These are phyloP conservation scores for Elsinoe fawcettii DNA, from an alignment of 2,329 filamentous ascomycete genomes.

Conservation along the genomic window DNA sequence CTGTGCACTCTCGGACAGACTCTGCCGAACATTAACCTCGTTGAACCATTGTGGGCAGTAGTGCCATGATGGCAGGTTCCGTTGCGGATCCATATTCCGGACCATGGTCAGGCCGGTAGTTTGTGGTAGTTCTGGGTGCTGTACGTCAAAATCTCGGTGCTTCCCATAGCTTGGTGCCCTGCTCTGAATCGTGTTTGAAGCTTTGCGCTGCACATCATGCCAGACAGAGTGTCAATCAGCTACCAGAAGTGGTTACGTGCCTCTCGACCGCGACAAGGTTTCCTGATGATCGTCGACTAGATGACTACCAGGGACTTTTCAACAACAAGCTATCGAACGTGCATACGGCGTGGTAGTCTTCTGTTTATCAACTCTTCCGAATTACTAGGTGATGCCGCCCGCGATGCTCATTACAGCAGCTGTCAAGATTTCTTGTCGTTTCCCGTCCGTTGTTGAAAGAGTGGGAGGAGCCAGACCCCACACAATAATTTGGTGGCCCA, in stretches of 20 bases:
- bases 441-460: neutral
- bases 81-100: constrained; percentile 4
- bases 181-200: neutral
- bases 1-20: neutral
- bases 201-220: constrained; percentile 9
- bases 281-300: neutral
- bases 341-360: neutral
- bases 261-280: constrained; percentile 2
- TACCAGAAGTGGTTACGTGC: constrained; percentile 2
- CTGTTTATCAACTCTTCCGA: neutral
- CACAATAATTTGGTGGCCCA: neutral
- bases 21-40: neutral
- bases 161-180: neutral
- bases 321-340: constrained; percentile 8
- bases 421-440: constrained; percentile 10
- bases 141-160: constrained; percentile 2
- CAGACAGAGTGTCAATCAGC: constrained; percentile 5
- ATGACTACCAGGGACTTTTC: neutral
- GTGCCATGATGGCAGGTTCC: neutral
- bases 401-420: neutral
- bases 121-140: neutral
- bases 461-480: neutral
- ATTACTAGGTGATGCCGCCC: neutral
- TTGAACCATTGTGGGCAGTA: neutral
- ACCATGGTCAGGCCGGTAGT: constrained; percentile 8